Percentiles rank a stretch among this genome's conserved stretches.
These are phyloP conservation scores for Parietichytrium sp. DNA, from an alignment of 108 stramenopile species.

Conservation along the genomic window DNA sequence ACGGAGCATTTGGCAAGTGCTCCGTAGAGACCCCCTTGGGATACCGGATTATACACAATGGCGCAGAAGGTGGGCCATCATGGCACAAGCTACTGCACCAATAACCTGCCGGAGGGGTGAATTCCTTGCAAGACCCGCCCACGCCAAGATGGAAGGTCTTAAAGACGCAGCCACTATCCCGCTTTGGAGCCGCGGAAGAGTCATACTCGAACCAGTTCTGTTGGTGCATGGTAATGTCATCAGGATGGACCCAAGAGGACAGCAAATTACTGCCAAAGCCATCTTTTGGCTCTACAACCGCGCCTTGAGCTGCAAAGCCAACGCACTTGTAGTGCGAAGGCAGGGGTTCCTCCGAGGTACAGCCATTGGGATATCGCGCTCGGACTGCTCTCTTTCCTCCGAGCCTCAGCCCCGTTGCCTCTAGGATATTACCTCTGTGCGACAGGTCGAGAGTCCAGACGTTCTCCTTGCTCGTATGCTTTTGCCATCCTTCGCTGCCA, in stretches of 20 bases:
- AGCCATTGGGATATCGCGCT: conserved; percentile 13
- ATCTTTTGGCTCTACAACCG: background rate
- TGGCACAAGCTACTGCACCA: background rate
- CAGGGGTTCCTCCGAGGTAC: conserved; percentile 12
- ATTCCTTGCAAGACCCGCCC: background rate
- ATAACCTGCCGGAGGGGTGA: background rate
- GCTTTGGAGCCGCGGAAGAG: background rate
- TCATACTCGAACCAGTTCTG: background rate
- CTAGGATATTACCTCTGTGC: background rate
- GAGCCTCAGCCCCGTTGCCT: background rate
- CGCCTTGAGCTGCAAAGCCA: background rate
- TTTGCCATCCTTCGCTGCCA: conserved; percentile 15
- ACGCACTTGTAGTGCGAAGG: conserved; percentile 5
- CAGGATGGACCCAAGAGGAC: conserved; percentile 12
- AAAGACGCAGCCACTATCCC: background rate
- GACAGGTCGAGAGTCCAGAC: background rate
- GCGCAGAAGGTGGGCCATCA: background rate
- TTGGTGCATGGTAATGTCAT: background rate
- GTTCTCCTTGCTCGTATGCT: background rate
- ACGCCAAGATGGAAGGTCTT: background rate
- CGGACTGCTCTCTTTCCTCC: background rate
- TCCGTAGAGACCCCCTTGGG: background rate
- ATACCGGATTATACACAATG: background rate
- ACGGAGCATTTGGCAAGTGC: background rate
- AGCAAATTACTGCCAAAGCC: conserved; percentile 36